These are phyloP conservation scores for Curvularia sp. DNA, from an alignment of 2,329 filamentous ascomycete species.

Conservation along the genomic window DNA sequence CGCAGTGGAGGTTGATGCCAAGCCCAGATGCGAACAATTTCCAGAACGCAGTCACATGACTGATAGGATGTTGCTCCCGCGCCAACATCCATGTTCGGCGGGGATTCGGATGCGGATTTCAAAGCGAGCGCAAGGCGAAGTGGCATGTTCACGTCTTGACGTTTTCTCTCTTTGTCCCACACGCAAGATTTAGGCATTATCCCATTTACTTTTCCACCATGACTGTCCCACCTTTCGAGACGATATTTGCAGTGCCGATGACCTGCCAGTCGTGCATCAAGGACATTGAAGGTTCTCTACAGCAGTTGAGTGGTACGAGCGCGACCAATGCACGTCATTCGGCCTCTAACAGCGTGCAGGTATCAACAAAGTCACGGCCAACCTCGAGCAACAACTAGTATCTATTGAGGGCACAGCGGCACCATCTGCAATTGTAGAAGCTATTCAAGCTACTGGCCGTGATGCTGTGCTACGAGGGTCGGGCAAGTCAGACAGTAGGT, in stretches of 20 bases:
- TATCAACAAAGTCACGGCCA: conserved; percentile 81
- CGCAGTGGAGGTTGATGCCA: conserved; percentile 25
- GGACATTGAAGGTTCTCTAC: conserved; percentile 79
- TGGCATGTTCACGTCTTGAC: conserved; percentile 20
- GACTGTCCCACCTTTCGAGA: conserved; percentile 62
- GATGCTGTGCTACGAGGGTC: conserved; percentile 94
- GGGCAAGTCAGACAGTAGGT: conserved; percentile 81
- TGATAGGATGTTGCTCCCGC: conserved; percentile 12
- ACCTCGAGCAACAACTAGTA: conserved; percentile 82
- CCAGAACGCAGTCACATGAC: conserved; percentile 24
- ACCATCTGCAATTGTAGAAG: conserved; percentile 85
- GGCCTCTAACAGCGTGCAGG: conserved; percentile 58
- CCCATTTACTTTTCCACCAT: conserved; percentile 24
- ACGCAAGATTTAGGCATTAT: neutral
- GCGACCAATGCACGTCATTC: conserved; percentile 31
- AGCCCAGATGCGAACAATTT: conserved; percentile 25
- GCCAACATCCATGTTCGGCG: conserved; percentile 13
- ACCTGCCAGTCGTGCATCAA: conserved; percentile 89
- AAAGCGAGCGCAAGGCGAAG: conserved; percentile 34
- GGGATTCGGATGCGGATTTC: conserved; percentile 36
- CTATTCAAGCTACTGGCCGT: conserved; percentile 87
- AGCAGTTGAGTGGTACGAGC: conserved; percentile 69
- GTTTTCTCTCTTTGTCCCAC: conserved; percentile 10
- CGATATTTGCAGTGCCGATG: conserved; percentile 92
- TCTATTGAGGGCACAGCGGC: conserved; percentile 88